These are phyloP conservation scores for Acanthamoeba royreba DNA, from an alignment of 208 protist genomes.

Conservation along the genomic window DNA sequence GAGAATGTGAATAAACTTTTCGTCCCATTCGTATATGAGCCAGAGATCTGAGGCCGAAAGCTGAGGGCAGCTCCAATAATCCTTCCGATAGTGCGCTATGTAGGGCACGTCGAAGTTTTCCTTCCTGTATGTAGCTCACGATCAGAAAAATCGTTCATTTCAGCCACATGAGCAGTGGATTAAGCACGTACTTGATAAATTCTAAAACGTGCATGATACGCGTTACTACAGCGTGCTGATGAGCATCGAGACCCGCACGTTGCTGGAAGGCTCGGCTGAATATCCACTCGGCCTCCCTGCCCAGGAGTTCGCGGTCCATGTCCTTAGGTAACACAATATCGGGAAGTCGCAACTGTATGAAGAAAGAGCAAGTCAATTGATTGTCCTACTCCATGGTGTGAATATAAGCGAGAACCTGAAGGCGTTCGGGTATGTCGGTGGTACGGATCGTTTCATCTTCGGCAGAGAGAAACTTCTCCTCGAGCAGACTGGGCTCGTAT, in stretches of 20 bases:
- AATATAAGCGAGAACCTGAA: no score
- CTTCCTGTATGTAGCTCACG: no score
- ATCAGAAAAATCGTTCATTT: no score
- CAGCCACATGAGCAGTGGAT: no score
- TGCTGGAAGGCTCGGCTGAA: background rate
- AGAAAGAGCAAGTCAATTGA: background rate
- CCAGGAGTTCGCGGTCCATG: background rate
- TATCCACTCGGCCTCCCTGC: conserved; percentile 22
- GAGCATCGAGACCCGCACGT: background rate
- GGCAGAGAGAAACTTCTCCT: background rate
- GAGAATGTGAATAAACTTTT: conserved; percentile 4
- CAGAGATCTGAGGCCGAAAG: background rate
- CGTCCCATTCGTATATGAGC: conserved; percentile 18
- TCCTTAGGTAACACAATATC: background rate
- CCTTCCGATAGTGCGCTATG: background rate
- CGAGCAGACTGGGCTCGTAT: background rate
- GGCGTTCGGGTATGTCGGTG: conserved; percentile 5
- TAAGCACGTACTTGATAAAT: no score
- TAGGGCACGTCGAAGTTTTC: background rate
- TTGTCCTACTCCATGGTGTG: no score
- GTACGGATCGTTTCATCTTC: background rate
- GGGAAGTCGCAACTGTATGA: background rate
- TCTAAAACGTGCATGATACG: background rate
- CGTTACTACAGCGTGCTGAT: background rate
- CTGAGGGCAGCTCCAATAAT: background rate